phyloP scores from a whole-genome alignment of 2,329 filamentous ascomycete species.

The Calcarisporium arbuscula region DNA sequence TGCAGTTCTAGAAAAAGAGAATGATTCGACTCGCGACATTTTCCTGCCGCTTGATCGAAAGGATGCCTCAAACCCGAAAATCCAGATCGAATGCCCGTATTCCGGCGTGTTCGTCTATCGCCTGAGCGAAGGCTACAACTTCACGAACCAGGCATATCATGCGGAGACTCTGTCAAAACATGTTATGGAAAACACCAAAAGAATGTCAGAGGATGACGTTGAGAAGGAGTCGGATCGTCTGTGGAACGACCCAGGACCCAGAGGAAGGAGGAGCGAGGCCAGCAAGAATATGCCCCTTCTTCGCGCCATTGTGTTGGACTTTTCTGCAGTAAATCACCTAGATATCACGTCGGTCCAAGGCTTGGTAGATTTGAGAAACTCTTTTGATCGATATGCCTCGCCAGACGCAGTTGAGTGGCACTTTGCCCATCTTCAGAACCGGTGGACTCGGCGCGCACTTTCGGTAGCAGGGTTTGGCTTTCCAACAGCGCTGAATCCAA shows the following conservation, averaged over 20 bases:
- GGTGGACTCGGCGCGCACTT: conserved; percentile 52
- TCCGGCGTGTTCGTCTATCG: conserved; percentile 48
- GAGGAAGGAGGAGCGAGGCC: conserved; percentile 14
- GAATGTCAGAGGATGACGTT: conserved; percentile 30
- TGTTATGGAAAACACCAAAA: conserved; percentile 33
- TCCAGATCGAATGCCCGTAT: conserved; percentile 35
- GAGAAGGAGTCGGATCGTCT: conserved; percentile 37
- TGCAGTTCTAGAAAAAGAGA: neutral
- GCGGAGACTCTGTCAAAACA: conserved; percentile 33
- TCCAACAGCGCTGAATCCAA: conserved; percentile 22
- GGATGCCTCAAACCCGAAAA: conserved; percentile 38
- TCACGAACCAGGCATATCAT: conserved; percentile 44
- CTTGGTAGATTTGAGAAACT: conserved; percentile 47
- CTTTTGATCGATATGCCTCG: conserved; percentile 45
- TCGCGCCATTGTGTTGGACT: conserved; percentile 51
- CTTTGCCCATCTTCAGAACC: conserved; percentile 47
- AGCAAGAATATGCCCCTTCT: conserved; percentile 36
- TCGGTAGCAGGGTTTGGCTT: conserved; percentile 51
- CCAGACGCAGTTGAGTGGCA: conserved; percentile 45
- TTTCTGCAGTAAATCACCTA: conserved; percentile 48
- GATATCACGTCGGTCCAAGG: conserved; percentile 54
- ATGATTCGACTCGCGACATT: conserved; percentile 19
- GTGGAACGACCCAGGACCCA: conserved; percentile 47
- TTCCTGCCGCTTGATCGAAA: conserved; percentile 35
- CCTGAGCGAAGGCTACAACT: conserved; percentile 46